phyloP scores from a whole-genome alignment of 2,329 filamentous ascomycete genomes.

The Fusarium albidum region DNA sequence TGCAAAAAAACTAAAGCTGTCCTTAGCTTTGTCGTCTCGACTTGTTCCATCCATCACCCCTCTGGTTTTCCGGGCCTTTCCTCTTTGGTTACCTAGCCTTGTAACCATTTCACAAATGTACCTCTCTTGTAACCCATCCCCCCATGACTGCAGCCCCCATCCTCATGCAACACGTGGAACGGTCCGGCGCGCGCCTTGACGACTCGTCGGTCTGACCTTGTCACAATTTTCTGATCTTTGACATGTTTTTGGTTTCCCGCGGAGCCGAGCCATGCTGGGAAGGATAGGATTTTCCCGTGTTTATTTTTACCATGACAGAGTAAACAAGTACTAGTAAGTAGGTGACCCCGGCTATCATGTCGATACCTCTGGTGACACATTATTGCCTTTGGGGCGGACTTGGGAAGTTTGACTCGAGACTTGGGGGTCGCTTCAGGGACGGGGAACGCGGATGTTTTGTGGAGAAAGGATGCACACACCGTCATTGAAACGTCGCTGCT shows the following conservation, averaged over 20 bases:
- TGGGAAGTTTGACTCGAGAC: background rate
- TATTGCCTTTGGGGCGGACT: too few relatives aligned
- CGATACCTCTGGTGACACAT: too few relatives aligned
- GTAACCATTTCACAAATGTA: conserved; percentile 19
- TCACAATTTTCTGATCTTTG: too few relatives aligned
- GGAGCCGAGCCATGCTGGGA: conserved; percentile 1
- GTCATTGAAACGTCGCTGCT: background rate
- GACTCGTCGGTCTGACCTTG: conserved; percentile 11
- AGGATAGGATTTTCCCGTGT: conserved; percentile 8
- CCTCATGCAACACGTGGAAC: conserved; percentile 33
- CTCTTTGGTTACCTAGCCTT: conserved; percentile 6
- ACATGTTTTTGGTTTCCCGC: background rate
- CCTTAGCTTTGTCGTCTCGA: conserved; percentile 2
- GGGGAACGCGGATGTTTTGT: conserved; percentile 10
- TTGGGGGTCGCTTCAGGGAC: conserved; percentile 4
- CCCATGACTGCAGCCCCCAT: conserved; percentile 6
- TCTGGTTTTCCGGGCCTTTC: background rate
- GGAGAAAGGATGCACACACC: conserved; percentile 1
- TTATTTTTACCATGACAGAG: background rate
- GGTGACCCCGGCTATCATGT: conserved; percentile 2
- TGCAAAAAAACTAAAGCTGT: too few relatives aligned
- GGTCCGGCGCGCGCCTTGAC: conserved; percentile 20
- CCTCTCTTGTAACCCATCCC: conserved; percentile 17
- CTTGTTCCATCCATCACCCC: background rate
- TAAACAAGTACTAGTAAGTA: too few relatives aligned